Evolutionary conservation across 148 eudicot species (phyloP), one percentile per base, ranked within the genome.

Genomic region (Spergularia marina): DNA sequence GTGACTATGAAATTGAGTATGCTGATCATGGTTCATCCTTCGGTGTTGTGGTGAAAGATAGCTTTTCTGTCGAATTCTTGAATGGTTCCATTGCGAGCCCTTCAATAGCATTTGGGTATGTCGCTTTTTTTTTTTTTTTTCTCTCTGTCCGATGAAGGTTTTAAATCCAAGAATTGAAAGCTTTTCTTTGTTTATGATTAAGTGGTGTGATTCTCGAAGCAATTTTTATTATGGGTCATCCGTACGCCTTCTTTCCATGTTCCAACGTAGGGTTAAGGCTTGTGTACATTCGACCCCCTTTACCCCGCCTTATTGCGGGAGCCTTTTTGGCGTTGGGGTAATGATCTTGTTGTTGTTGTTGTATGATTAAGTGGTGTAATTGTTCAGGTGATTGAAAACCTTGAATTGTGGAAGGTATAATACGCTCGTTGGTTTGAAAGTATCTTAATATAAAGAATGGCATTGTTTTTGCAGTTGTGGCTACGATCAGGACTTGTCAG

Each of bases 1-100:
- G 99, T 72, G 98, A 95, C 81, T 95, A 95, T 78, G 89, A 88
- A 82, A 80, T 95, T 70, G 85, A 83, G 75, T 95, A 95, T 77
- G 97, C 97, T 4, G 99, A 95, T 76, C 85, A 74, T 49, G 94
- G 98, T 21, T 91, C 90, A 57, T 95, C 99, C 47, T 36, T 86
- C 74, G 99, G 99, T 6, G 93, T 95, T 49, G 81, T 95, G 53
- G 82, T 91, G 56, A 88, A 81, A 70, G 99, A 95, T 81, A 23
- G 47, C 10, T 80, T 92, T 55, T 79, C 89, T 65, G 71, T 95
- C 4, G 85, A 73, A n/a, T 78, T 87, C 30, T 79, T 80, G 68
- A 87, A 92, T 77, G 87, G 97, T 61, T 87, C 84, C 53, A 59
- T 53, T 4, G 66, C 80, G 52, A 68, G 68, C 53, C 90, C 89